A percentile compares a stretch with the other conserved stretches of the same genome.
Conservation (phyloP, 2,329 filamentous ascomycete genomes). For the Penicillium expansum region DNA sequence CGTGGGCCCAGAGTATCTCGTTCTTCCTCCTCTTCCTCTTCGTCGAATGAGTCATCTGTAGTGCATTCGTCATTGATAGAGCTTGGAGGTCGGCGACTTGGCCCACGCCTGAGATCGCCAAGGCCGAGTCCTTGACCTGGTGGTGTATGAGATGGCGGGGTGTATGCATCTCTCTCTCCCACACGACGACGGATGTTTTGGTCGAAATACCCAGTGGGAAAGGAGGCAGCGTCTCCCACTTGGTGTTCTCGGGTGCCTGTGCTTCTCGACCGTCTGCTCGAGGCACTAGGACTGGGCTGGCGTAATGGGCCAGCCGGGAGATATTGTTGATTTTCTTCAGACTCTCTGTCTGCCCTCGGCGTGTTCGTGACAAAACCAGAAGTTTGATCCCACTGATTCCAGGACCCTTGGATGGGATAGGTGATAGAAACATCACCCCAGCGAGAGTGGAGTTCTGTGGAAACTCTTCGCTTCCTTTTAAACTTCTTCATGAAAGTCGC, state of each 20-base stretch:
- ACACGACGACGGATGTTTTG: slow-evolving; percentile 27
- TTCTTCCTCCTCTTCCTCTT: slow-evolving; percentile 23
- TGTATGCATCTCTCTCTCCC: slow-evolving; percentile 6
- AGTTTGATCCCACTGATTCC: slow-evolving; percentile 39
- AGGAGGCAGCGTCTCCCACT: neutral
- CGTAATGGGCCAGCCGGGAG: slow-evolving; percentile 7
- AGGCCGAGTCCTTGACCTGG: slow-evolving; percentile 16
- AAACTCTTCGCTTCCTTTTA: slow-evolving; percentile 35
- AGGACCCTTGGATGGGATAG: slow-evolving; percentile 42
- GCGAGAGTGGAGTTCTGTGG: slow-evolving; percentile 39
- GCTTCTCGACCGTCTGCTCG: slow-evolving; percentile 1
- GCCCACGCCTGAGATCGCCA: neutral
- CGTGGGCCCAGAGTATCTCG: slow-evolving; percentile 16
- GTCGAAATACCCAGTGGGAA: slow-evolving; percentile 34
- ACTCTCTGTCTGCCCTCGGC: slow-evolving; percentile 1
- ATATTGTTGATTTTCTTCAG: slow-evolving; percentile 16
- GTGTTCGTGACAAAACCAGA: slow-evolving; percentile 17
- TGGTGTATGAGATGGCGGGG: neutral
- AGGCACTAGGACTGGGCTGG: neutral
- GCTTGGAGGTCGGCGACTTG: neutral
- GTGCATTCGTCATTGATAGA: neutral
- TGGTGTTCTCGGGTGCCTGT: neutral
- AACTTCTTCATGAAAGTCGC: slow-evolving; percentile 33
- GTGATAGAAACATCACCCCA: slow-evolving; percentile 44
- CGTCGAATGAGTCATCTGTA: slow-evolving; percentile 25